Percentiles rank a stretch among this genome's conserved stretches.
phyloP scores from a whole-genome alignment of 2,329 filamentous ascomycete species.

The Didymella pinodella region DNA sequence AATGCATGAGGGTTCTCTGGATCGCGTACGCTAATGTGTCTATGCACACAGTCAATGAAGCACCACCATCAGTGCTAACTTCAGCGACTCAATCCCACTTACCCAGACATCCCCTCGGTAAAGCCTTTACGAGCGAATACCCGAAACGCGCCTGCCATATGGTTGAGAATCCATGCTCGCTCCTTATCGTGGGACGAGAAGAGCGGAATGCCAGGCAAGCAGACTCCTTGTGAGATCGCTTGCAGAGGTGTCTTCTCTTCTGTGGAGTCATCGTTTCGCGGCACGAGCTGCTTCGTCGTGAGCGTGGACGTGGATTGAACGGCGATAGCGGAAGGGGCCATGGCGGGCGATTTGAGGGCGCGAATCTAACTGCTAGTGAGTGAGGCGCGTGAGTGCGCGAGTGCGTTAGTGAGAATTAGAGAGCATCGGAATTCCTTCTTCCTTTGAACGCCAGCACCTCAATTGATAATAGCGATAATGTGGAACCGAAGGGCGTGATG shows the following conservation, averaged over 20 bases:
- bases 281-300: conserved; percentile 31
- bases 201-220: conserved; percentile 63
- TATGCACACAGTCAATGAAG: conserved; percentile 33
- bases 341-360: conserved; percentile 12
- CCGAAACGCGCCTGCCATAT: conserved; percentile 73
- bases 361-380: neutral
- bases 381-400: neutral
- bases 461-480: neutral
- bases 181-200: conserved; percentile 64
- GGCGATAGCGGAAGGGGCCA: conserved; percentile 46
- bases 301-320: conserved; percentile 13
- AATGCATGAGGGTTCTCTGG: conserved; percentile 68
- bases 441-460: neutral
- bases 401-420: neutral
- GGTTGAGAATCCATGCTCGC: conserved; percentile 69
- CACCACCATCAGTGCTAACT: neutral
- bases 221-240: conserved; percentile 57
- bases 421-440: neutral
- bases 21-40: conserved; percentile 73
- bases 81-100: neutral
- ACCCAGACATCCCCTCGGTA: conserved; percentile 69
- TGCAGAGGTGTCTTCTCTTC: conserved; percentile 48
- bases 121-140: conserved; percentile 71
- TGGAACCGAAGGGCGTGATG: neutral
- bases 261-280: conserved; percentile 30